Evolutionary conservation across 1,139 yeast species (phyloP).

Genomic region (Entelexis paramagnoliae): DNA sequence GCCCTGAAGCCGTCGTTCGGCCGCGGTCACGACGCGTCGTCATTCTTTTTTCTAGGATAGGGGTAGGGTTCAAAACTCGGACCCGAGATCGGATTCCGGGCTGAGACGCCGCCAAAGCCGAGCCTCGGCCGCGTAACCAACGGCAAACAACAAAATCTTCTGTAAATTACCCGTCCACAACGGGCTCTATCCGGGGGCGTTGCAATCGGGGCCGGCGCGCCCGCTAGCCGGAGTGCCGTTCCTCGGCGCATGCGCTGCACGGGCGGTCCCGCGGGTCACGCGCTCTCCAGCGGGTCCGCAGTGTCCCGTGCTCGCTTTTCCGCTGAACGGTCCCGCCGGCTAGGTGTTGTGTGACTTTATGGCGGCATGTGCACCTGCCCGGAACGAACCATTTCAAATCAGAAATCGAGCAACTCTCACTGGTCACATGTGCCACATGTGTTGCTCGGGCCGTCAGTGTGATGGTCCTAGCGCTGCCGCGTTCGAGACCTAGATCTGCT

Average conservation of each 20-base stretch:
- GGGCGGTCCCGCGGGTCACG: not conserved
- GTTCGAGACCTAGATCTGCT: not conserved
- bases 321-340: not conserved
- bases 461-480: too few species aligned
- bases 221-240: not conserved
- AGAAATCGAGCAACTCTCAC: not conserved
- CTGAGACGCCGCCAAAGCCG: not conserved
- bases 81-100: conserved; percentile 21
- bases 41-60: not conserved
- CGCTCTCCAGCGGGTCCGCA: not conserved
- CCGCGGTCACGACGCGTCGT: not conserved
- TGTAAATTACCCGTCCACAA: too few species aligned
- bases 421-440: not conserved
- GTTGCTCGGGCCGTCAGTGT: too few species aligned
- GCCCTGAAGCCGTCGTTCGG: not conserved
- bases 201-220: too few species aligned
- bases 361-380: not conserved
- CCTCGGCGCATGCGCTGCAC: not conserved
- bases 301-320: not conserved
- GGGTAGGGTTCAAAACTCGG: conserved; percentile 8
- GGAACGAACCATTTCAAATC: not conserved
- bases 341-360: not conserved
- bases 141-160: too few species aligned
- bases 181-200: too few species aligned
- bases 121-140: not conserved